Evolutionary conservation across 257 asterid species (phyloP).

Genomic region (Eustoma russellianum): DNA sequence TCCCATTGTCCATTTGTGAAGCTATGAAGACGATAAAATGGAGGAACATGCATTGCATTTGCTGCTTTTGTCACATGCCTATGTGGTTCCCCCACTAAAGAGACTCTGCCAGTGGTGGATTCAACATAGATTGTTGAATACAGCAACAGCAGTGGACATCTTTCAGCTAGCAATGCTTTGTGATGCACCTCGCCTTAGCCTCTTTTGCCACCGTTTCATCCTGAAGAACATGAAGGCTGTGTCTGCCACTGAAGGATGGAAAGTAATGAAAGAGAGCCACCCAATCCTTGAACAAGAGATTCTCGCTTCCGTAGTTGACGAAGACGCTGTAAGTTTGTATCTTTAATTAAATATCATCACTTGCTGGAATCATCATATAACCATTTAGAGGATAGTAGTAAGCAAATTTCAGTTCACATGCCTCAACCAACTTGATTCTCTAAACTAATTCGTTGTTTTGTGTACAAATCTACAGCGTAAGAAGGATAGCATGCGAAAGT

Average conservation of each 20-base stretch:
- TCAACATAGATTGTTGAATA: slow-evolving; percentile 37
- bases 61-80: slow-evolving; percentile 68
- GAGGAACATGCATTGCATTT: slow-evolving; percentile 51
- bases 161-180: slow-evolving; percentile 83
- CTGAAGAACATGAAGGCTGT: slow-evolving; percentile 50
- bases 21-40: slow-evolving; percentile 66
- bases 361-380: no score
- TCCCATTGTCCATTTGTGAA: slow-evolving; percentile 11
- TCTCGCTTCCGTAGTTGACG: slow-evolving; percentile 30
- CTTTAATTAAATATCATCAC: not conserved
- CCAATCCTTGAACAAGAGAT: slow-evolving; percentile 61
- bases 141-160: slow-evolving; percentile 58
- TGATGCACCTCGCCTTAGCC: slow-evolving; percentile 70
- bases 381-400: no score
- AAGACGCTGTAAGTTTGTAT: slow-evolving; percentile 40
- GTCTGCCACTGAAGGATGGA: slow-evolving; percentile 69
- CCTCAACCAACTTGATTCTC: not conserved
- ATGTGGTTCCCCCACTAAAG: slow-evolving; percentile 51
- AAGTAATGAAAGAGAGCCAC: slow-evolving; percentile 73
- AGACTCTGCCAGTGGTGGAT: slow-evolving; percentile 50
- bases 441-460: not conserved
- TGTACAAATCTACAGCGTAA: slow-evolving; percentile 25
- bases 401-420: no score
- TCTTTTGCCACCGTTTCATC: slow-evolving; percentile 63
- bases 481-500: slow-evolving; percentile 45